phyloP scores from a whole-genome alignment of 805 yeast species.

The Candida koratica region DNA sequence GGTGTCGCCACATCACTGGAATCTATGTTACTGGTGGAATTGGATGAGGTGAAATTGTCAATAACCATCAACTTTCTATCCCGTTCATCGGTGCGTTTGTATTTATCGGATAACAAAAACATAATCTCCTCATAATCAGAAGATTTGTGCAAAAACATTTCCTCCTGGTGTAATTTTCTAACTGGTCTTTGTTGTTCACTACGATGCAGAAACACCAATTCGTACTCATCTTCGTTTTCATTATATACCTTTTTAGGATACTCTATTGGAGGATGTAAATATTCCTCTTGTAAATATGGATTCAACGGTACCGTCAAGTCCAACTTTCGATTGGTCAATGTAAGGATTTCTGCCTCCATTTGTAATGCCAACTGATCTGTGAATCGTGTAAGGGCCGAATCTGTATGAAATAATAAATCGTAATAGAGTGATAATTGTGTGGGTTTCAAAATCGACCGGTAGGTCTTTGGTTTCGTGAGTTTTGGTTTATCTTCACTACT shows the following conservation, averaged over 20 bases:
- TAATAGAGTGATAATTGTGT: constrained; percentile 78
- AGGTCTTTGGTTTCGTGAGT: constrained; percentile 59
- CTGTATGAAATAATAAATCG: constrained; percentile 81
- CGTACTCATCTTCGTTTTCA: constrained; percentile 30
- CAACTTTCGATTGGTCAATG: constrained; percentile 72
- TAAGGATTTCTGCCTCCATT: constrained; percentile 84
- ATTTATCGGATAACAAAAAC: constrained; percentile 45
- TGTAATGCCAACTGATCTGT: constrained; percentile 75
- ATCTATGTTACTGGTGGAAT: constrained; percentile 14
- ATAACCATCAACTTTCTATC: constrained; percentile 40
- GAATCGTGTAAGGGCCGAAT: constrained; percentile 65
- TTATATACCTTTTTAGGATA: constrained; percentile 46
- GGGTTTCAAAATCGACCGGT: constrained; percentile 74
- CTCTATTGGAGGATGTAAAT: constrained; percentile 45
- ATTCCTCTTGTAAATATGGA: constrained; percentile 52
- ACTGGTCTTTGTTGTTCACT: constrained; percentile 26
- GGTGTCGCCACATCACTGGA: constrained; percentile 19
- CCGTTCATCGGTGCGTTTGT: constrained; percentile 36
- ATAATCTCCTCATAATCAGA: constrained; percentile 85
- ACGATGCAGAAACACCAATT: constrained; percentile 29
- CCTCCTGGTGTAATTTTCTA: constrained; percentile 41
- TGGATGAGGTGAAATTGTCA: constrained; percentile 24
- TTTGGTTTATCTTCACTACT: constrained; percentile 2
- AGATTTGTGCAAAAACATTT: constrained; percentile 57
- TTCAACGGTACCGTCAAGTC: constrained; percentile 71